phyloP scores from a whole-genome alignment of 768 basidiomycete species.

The Collybia nuda region DNA sequence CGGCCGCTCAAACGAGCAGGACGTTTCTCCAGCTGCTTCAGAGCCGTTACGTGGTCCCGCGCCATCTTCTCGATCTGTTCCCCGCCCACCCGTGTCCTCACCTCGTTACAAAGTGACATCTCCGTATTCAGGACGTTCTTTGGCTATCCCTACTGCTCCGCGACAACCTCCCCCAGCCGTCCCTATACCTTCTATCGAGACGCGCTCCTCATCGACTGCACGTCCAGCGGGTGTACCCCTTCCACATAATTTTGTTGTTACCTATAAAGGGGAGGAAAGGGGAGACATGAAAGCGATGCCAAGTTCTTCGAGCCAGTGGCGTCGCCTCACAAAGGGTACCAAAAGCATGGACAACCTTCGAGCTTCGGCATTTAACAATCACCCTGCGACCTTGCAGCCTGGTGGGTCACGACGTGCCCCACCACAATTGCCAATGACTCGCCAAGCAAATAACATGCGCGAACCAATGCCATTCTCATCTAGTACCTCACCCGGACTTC shows the following conservation, averaged over 20 bases:
- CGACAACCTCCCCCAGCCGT: conserved; percentile 38
- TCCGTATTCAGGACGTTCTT: conserved; percentile 27
- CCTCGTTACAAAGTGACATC: conserved; percentile 27
- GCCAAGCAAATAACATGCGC: conserved; percentile 20
- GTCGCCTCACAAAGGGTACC: conserved; percentile 33
- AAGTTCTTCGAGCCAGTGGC: conserved; percentile 26
- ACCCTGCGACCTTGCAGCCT: conserved; percentile 33
- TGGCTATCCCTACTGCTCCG: conserved; percentile 35
- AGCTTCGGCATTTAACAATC: conserved; percentile 24
- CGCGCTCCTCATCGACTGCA: conserved; percentile 25
- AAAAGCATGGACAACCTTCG: conserved; percentile 63
- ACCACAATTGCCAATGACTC: conserved; percentile 33
- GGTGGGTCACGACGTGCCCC: conserved; percentile 28
- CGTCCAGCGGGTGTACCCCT: conserved; percentile 43
- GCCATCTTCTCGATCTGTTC: conserved; percentile 20
- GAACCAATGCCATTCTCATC: conserved; percentile 19
- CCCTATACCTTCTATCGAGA: conserved; percentile 27
- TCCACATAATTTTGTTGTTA: conserved; percentile 44
- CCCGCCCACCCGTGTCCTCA: conserved; percentile 29
- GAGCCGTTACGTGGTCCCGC: conserved; percentile 17
- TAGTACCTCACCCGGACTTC: conserved; percentile 26
- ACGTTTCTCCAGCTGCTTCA: conserved; percentile 21
- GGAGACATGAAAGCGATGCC: conserved; percentile 34
- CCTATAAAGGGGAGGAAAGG: conserved; percentile 50
- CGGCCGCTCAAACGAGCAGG: conserved; percentile 27